Percentiles rank a stretch among this genome's conserved stretches.
These are phyloP conservation scores for Alternaria gansuensis DNA, from an alignment of 2,329 filamentous ascomycete genomes.

Conservation along the genomic window DNA sequence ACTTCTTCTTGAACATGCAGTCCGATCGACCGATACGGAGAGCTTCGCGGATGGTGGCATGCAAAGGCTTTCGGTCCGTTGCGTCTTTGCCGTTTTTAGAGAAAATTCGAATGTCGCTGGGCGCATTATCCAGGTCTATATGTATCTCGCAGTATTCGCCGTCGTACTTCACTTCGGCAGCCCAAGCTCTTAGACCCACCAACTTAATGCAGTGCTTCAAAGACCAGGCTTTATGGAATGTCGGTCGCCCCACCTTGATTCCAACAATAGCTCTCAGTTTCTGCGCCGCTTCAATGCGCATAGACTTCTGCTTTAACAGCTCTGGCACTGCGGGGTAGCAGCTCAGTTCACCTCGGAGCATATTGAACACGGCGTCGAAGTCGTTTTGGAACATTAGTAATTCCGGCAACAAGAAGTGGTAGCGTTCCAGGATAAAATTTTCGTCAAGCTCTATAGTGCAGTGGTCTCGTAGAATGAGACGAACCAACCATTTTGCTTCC, in stretches of 20 bases:
- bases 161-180: conserved; percentile 83
- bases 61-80: conserved; percentile 72
- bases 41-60: conserved; percentile 70
- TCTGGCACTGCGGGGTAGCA: conserved; percentile 52
- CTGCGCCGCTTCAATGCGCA: conserved; percentile 53
- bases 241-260: conserved; percentile 58
- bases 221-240: conserved; percentile 57
- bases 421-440: conserved; percentile 64
- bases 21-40: conserved; percentile 67
- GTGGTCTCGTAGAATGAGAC: conserved; percentile 80
- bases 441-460: conserved; percentile 72
- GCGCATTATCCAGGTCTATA: conserved; percentile 68
- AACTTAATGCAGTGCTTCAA: conserved; percentile 79
- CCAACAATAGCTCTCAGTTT: conserved; percentile 53
- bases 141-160: conserved; percentile 91
- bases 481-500: conserved; percentile 89
- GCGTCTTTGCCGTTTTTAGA: conserved; percentile 94
- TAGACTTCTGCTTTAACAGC: conserved; percentile 37
- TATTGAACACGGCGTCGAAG: conserved; percentile 67
- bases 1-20: conserved; percentile 69
- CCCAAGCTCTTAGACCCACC: conserved; percentile 68
- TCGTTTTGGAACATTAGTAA: conserved; percentile 75
- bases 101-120: conserved; percentile 76
- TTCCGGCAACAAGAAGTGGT: conserved; percentile 74
- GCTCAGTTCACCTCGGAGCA: conserved; percentile 59